Conservation (phyloP, 768 basidiomycete species). For the Mycena pura region DNA sequence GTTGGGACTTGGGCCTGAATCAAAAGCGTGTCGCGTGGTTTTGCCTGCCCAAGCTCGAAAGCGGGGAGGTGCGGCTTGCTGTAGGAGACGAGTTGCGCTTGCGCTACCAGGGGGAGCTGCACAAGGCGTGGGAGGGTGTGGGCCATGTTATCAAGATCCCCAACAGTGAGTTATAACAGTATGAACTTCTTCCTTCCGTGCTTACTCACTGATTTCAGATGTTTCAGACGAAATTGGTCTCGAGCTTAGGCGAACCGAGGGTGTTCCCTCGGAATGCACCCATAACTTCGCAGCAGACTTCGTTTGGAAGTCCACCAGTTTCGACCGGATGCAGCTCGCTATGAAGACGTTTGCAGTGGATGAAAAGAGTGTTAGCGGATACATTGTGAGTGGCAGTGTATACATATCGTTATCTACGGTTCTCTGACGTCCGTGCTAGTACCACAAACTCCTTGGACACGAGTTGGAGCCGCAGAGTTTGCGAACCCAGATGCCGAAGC, state of each 20-base stretch:
- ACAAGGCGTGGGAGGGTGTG: slow-evolving; percentile 96
- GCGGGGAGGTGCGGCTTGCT: slow-evolving; percentile 95
- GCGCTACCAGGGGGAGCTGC: slow-evolving; percentile 87
- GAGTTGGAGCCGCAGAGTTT: slow-evolving; percentile 95
- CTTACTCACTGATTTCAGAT: slow-evolving; percentile 56
- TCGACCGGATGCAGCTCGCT: slow-evolving; percentile 98
- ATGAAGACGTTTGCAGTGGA: slow-evolving; percentile 99
- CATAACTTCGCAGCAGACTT: slow-evolving; percentile 98
- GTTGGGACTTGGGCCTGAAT: slow-evolving; percentile 98
- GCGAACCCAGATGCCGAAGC: slow-evolving; percentile 93
- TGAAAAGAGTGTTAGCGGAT: slow-evolving; percentile 98
- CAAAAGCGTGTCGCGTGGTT: slow-evolving; percentile 99
- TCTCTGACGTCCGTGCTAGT: slow-evolving; percentile 53
- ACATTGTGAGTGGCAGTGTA: slow-evolving; percentile 73
- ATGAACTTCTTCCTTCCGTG: background rate
- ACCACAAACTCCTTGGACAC: slow-evolving; percentile 97
- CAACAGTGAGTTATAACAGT: slow-evolving; percentile 72
- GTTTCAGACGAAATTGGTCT: slow-evolving; percentile 98
- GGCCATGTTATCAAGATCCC: slow-evolving; percentile 99
- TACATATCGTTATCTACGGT: background rate
- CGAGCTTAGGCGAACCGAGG: slow-evolving; percentile 88
- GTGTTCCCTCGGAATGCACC: slow-evolving; percentile 91
- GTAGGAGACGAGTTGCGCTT: slow-evolving; percentile 95
- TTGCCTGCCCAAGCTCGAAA: slow-evolving; percentile 93
- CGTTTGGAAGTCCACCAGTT: slow-evolving; percentile 99